Conservation (phyloP, 2,329 filamentous ascomycete genomes). For the Exserohilum turcica region DNA sequence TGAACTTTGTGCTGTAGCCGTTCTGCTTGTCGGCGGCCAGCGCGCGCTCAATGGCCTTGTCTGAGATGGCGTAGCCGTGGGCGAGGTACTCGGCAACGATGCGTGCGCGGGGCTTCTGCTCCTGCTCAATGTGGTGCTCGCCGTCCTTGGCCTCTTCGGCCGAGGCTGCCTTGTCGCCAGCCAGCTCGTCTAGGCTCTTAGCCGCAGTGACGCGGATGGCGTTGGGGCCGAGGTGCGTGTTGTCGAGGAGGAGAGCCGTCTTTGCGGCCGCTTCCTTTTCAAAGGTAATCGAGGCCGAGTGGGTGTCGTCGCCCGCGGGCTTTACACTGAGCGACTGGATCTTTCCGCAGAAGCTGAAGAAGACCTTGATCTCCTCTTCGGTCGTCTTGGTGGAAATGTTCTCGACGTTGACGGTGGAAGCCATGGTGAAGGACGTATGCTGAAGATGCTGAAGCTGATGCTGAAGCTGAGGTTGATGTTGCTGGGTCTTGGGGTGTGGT, state of each 20-base stretch:
- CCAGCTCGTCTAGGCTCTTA: constrained; percentile 67
- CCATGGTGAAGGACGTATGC: constrained; percentile 47
- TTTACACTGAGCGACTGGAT: constrained; percentile 82
- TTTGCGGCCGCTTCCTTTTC: constrained; percentile 97
- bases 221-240: constrained; percentile 83
- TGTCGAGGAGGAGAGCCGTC: constrained; percentile 94
- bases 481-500: not conserved
- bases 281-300: constrained; percentile 91
- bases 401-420: constrained; percentile 80
- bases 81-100: constrained; percentile 97
- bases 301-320: constrained; percentile 64
- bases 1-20: constrained; percentile 81
- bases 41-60: constrained; percentile 77
- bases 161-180: constrained; percentile 63
- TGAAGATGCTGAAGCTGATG: not conserved
- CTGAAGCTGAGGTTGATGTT: no score
- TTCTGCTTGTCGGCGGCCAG: constrained; percentile 90
- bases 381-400: constrained; percentile 82
- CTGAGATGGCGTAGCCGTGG: constrained; percentile 85
- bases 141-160: constrained; percentile 56
- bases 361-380: constrained; percentile 91
- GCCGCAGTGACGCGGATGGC: constrained; percentile 79
- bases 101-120: constrained; percentile 93
- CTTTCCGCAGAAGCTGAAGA: constrained; percentile 97
- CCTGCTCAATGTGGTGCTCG: constrained; percentile 80